A percentile compares a stretch with the other conserved stretches of the same genome.
phyloP scores from a whole-genome alignment of 495 filamentous ascomycete genomes.

The Ramalina intermedia region DNA sequence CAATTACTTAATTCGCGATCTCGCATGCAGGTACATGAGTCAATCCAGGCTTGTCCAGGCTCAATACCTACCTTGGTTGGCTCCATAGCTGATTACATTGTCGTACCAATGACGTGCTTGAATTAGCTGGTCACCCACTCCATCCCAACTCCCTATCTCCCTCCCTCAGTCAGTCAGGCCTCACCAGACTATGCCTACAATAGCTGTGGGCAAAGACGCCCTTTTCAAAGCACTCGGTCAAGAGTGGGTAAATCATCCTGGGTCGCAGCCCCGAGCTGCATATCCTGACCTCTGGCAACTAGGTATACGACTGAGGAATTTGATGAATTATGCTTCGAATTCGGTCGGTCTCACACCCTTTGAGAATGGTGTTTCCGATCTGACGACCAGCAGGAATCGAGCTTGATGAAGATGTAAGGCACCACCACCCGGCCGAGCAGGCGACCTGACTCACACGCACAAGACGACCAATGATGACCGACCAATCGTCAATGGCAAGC shows the following conservation, averaged over 20 bases:
- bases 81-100: too few relatives aligned
- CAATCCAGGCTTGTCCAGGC: too few relatives aligned
- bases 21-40: too few relatives aligned
- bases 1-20: too few relatives aligned
- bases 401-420: constrained; percentile 75
- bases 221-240: constrained; percentile 85
- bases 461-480: constrained; percentile 59
- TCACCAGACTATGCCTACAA: constrained; percentile 51
- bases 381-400: constrained; percentile 55
- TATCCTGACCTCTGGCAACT: constrained; percentile 5
- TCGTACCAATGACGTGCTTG: too few relatives aligned
- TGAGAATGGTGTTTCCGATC: constrained; percentile 9
- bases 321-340: constrained; percentile 96
- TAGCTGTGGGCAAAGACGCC: constrained; percentile 84
- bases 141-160: too few relatives aligned
- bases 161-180: too few relatives aligned
- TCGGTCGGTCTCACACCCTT: constrained; percentile 42
- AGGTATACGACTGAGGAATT: constrained; percentile 89
- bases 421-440: background rate
- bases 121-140: too few relatives aligned
- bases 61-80: too few relatives aligned
- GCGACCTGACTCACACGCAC: background rate
- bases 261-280: background rate
- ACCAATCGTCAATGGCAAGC: constrained; percentile 58
- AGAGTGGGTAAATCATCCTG: constrained; percentile 44